Base-by-base conservation (phyloP, 768 basidiomycete genomes). In the Lactifluus subvellereus region DNA sequence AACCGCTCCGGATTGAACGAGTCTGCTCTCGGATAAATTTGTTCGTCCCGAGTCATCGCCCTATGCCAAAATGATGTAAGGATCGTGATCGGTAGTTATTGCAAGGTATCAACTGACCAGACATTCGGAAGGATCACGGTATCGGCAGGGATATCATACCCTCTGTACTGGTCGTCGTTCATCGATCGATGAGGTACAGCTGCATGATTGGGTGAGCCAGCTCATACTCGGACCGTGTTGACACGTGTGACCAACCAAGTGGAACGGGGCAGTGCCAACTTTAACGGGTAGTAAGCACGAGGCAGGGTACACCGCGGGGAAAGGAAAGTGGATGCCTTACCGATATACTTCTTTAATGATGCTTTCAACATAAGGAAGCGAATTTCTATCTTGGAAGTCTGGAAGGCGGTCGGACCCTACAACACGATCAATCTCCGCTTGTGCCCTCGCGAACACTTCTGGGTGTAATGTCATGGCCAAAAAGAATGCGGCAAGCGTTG, bases 401-500 rank as follows among this genome's bases (percentile, higher is more conserved):
- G 72, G 72, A 47, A 73, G 69, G 8, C 72, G 66, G 33, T 66
- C 71, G 13, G 43, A 30, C 18, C 71, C 71, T 4, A 71, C 62
- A 7, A 70, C 62, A 14, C 40, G 33, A 47, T 73, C 72, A 50
- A 73, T 64, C 49, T 73, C 70, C 30, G 68, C 70, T 51, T 72
- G 72, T 3, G 69, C 70, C 42, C 58, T 66, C 6, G 53, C 55
- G 56, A 71, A 68, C 9, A 69, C 65, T 0, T 67, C 66, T 10
- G 71, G 71, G 54, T 70, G 62, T 45, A 62, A 43, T 40, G 52
- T 57, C 65, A 69, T 69, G 33, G 64, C 59, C 50, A 69, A 60
- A 56, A 68, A 57, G 56, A 69, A 66, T 27, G 67, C 16, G 13
- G 48, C 38, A 30, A 69, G 47, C 2, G 66, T 62, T 27, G 68